These are phyloP conservation scores for Sclerotinia minor DNA, from an alignment of 2,329 filamentous ascomycete genomes.

Conservation along the genomic window DNA sequence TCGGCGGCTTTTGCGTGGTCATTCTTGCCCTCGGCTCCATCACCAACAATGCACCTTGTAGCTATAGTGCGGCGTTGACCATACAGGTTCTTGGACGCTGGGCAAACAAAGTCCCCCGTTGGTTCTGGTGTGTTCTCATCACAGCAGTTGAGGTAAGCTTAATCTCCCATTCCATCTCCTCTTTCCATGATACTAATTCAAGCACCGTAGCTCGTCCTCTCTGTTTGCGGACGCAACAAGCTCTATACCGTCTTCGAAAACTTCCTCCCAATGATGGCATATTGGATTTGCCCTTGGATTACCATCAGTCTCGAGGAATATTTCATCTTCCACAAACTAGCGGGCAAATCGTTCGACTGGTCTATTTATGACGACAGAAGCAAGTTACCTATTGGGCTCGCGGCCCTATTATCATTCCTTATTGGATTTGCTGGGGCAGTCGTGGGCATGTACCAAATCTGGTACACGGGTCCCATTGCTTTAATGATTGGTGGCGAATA, in stretches of 20 bases:
- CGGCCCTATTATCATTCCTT: conserved; percentile 61
- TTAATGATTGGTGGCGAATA: conserved; percentile 51
- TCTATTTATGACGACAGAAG: conserved; percentile 56
- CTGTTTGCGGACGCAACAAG: conserved; percentile 28
- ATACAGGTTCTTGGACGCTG: conserved; percentile 64
- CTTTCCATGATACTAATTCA: background rate
- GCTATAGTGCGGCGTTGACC: conserved; percentile 63
- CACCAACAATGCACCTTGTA: conserved; percentile 63
- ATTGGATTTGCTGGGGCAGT: conserved; percentile 64
- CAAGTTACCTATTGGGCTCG: conserved; percentile 61
- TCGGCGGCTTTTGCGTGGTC: conserved; percentile 66
- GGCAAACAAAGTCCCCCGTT: conserved; percentile 57
- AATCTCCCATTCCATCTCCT: background rate
- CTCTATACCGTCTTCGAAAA: conserved; percentile 45
- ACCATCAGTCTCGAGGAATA: conserved; percentile 62
- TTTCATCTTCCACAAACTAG: conserved; percentile 61
- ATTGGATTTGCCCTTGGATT: conserved; percentile 58
- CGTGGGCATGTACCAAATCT: conserved; percentile 66
- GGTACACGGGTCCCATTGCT: conserved; percentile 66
- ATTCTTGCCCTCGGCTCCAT: conserved; percentile 63
- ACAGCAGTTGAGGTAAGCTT: conserved; percentile 28
- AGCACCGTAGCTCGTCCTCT: conserved; percentile 22
- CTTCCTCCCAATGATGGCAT: conserved; percentile 57
- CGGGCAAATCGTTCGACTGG: conserved; percentile 55
- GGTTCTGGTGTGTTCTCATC: conserved; percentile 46